Base-by-base conservation (phyloP, 2,329 filamentous ascomycete species). In the Alternaria arborescens region DNA sequence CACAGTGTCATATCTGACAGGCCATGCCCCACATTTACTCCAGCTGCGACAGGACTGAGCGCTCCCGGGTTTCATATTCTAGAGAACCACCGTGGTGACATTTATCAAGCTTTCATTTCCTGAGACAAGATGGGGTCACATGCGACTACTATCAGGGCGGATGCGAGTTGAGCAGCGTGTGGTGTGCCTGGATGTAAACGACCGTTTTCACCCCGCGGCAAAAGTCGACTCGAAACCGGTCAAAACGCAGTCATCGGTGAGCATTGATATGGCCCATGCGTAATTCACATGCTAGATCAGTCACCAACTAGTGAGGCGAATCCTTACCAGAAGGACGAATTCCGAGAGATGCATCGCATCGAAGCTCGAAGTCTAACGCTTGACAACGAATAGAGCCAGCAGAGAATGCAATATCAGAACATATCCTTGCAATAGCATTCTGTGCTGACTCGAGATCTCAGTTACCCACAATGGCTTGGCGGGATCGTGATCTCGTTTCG, bases 401-500 rank as follows among this genome's bases (percentile, higher is more conserved):
- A 58, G 42, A 61, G 36, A 41, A 47, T 48, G 48, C 55, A 51
- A 58, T 52, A 55, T 18, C 22, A 18, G 14, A 47, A 10, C 42
- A 10, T 5, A 61, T n/a, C 53, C 58, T 36, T 38, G 58, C 30
- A 30, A 61, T 61, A 61, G 20, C 30, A 42, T 34, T 22, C 20
- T 30, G 3, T 46, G 42, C 53, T 61, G 58, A 58, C 54, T 61
- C 58, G 42, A 40, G 58, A 61, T 58, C 48, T 57, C 47, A 42
- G 36, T 60, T 40, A 41, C 53, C 50, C 40, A 44, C 28, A 36
- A 18, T 60, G 41, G 34, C 48, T 61, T 48, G 51, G 44, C 47
- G 34, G 54, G 51, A 67, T 65, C 59, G 58, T 58, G 62, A 65
- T 65, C 55, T 47, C 22, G 43, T 42, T 50, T 50, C 47, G 60